Conservation (phyloP, 2,329 filamentous ascomycete genomes). For the Trichoderma koningiopsis region DNA sequence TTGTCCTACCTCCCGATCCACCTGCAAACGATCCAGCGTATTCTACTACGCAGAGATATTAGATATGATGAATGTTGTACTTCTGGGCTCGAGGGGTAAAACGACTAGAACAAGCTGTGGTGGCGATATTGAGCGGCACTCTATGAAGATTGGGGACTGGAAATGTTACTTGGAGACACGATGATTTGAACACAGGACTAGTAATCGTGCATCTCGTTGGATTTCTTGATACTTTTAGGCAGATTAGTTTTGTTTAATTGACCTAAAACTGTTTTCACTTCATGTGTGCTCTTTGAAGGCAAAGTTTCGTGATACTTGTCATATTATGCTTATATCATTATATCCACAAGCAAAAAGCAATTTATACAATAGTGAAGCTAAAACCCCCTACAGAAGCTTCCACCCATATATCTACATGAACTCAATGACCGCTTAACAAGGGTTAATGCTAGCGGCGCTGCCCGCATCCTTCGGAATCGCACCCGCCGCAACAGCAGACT, state of each 20-base stretch:
- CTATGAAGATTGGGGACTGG: not conserved
- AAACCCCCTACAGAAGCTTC: not conserved
- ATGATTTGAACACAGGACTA: not conserved
- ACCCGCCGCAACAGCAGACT: slow-evolving; percentile 33
- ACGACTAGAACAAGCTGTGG: not conserved
- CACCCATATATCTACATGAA: not conserved
- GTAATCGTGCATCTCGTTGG: not conserved
- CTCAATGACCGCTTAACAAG: slow-evolving; percentile 7
- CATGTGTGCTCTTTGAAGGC: not conserved
- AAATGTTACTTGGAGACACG: not conserved
- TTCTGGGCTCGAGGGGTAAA: not conserved
- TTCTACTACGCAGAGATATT: not conserved
- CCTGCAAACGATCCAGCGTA: too few relatives aligned
- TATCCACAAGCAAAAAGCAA: not conserved
- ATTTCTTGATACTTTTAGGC: not conserved
- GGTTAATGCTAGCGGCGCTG: slow-evolving; percentile 27
- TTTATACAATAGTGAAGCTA: not conserved
- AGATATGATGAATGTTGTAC: not conserved
- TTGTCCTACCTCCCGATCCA: too few relatives aligned
- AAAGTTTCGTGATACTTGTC: not conserved
- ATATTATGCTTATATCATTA: not conserved
- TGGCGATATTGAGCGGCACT: not conserved
- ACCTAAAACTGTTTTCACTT: not conserved
- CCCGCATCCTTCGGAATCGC: slow-evolving; percentile 34
- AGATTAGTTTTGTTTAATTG: not conserved